A percentile compares a stretch with the other conserved stretches of the same genome.
phyloP scores from a whole-genome alignment of 306 rosid species.

The Gillenia trifoliata region DNA sequence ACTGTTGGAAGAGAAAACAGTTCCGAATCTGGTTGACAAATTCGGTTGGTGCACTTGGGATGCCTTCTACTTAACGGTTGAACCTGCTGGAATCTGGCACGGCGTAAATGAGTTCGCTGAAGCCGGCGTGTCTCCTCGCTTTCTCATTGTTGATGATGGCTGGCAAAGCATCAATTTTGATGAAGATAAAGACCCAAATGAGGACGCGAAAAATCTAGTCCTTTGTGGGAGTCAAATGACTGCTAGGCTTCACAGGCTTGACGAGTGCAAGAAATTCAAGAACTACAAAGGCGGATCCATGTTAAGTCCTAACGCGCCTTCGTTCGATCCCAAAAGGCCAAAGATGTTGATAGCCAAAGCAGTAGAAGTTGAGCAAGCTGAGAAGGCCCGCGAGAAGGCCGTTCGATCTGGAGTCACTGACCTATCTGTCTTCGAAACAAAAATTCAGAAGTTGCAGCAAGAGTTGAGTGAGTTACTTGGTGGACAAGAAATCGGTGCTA shows the following conservation, averaged over 20 bases:
- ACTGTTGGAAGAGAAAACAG: constrained; percentile 72
- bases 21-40: constrained; percentile 52
- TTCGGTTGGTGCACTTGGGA: constrained; percentile 99
- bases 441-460: constrained; percentile 31
- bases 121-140: constrained; percentile 60
- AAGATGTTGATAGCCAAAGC: constrained; percentile 53
- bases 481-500: constrained; percentile 6
- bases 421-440: constrained; percentile 29
- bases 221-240: constrained; percentile 75
- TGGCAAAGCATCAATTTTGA: constrained; percentile 83
- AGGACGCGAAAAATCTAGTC: constrained; percentile 55
- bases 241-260: constrained; percentile 61
- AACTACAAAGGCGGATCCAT: constrained; percentile 54
- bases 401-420: constrained; percentile 27
- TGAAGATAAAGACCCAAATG: constrained; percentile 36
- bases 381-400: constrained; percentile 34
- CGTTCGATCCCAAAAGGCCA: constrained; percentile 51
- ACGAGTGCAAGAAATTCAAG: constrained; percentile 63
- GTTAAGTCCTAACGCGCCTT: constrained; percentile 44
- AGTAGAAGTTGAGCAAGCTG: constrained; percentile 50
- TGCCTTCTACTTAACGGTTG: constrained; percentile 69
- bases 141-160: constrained; percentile 75
- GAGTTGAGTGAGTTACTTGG: constrained; percentile 58
- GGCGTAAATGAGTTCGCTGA: constrained; percentile 60
- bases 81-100: constrained; percentile 58